A percentile compares a stretch with the other conserved stretches of the same genome.
These are phyloP conservation scores for Microbotryomycetes sp. DNA, from an alignment of 1,284 basidiomycete species.

Conservation along the genomic window DNA sequence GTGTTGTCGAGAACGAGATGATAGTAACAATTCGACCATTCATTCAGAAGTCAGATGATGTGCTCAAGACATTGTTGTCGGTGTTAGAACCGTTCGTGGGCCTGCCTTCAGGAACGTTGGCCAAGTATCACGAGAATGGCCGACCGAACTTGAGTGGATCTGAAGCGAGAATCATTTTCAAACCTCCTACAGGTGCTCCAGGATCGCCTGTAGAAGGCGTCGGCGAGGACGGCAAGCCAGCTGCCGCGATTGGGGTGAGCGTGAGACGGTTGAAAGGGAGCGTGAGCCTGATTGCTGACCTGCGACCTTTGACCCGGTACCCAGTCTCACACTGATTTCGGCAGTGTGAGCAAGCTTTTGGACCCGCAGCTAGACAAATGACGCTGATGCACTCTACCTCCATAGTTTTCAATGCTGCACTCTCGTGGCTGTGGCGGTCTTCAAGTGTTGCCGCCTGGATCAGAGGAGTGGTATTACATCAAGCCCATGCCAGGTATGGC, in stretches of 20 bases:
- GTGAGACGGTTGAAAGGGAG: no score
- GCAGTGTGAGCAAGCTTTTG: background rate
- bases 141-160: constrained; percentile 3
- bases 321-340: background rate
- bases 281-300: background rate
- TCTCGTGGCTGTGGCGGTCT: constrained; percentile 21
- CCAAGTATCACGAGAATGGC: constrained; percentile 8
- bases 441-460: constrained; percentile 26
- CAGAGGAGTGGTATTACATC: constrained; percentile 26
- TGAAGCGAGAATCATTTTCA: constrained; percentile 12
- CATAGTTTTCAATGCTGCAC: constrained; percentile 7
- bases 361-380: no score
- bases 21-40: constrained; percentile 3
- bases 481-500: constrained; percentile 21
- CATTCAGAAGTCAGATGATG: background rate
- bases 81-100: constrained; percentile 9
- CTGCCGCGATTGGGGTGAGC: constrained; percentile 42
- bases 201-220: constrained; percentile 4
- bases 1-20: constrained; percentile 3
- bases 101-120: constrained; percentile 1
- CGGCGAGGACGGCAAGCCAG: constrained; percentile 10
- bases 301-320: no score
- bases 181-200: constrained; percentile 2
- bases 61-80: constrained; percentile 5
- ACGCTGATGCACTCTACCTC: no score